phyloP scores from a whole-genome alignment of 2,329 filamentous ascomycete species.

The Fusarium marasasianum region DNA sequence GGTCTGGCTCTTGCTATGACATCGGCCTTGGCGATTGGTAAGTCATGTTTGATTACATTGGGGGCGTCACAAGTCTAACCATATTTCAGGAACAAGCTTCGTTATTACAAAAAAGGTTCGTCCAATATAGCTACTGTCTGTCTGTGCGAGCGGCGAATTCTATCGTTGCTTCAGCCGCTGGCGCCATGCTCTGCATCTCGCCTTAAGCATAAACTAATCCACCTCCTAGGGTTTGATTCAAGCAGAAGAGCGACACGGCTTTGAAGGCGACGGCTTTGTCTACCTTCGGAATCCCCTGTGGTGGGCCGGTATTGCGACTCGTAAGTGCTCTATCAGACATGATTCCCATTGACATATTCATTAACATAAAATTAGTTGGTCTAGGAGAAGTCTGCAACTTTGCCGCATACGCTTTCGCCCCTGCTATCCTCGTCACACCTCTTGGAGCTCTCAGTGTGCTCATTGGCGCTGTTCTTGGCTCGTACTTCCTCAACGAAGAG shows the following conservation, averaged over 20 bases:
- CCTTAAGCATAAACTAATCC: constrained; percentile 17
- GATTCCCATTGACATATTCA: neutral
- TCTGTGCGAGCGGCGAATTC: neutral
- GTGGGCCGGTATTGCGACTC: constrained; percentile 94
- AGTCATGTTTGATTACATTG: constrained; percentile 39
- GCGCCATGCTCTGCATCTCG: neutral
- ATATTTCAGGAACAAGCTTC: constrained; percentile 82
- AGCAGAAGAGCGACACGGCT: constrained; percentile 89
- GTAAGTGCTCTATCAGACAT: constrained; percentile 63
- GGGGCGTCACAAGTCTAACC: constrained; percentile 30
- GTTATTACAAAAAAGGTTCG: constrained; percentile 97
- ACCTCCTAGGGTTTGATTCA: constrained; percentile 80
- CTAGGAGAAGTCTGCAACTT: constrained; percentile 97
- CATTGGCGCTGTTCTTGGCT: constrained; percentile 92
- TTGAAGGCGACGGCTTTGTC: constrained; percentile 94
- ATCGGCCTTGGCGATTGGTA: constrained; percentile 81
- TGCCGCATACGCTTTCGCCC: constrained; percentile 96
- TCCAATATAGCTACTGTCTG: neutral
- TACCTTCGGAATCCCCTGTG: constrained; percentile 95
- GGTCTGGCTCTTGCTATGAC: constrained; percentile 79
- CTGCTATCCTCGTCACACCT: constrained; percentile 97
- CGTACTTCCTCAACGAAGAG: constrained; percentile 92
- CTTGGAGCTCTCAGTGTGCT: constrained; percentile 93
- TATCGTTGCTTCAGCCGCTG: neutral
- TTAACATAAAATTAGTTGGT: constrained; percentile 70